Percentiles rank a stretch among this genome's conserved stretches.
phyloP scores from a whole-genome alignment of 129 eudicot genomes.

The Lactuca saligna region DNA sequence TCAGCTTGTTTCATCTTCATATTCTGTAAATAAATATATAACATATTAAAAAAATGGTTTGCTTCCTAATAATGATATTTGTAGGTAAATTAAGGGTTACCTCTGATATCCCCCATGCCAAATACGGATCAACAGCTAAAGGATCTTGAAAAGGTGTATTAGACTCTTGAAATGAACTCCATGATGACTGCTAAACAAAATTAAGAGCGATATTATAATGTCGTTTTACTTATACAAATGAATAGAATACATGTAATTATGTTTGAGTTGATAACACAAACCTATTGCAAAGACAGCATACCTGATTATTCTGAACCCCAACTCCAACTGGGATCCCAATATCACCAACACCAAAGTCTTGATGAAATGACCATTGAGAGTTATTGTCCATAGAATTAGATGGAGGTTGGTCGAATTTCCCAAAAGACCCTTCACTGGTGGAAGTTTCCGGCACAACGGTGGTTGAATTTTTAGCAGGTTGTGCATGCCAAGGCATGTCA shows the following conservation, averaged over 20 bases:
- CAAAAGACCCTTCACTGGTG: slow-evolving; percentile 27
- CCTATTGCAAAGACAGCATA: slow-evolving; percentile 16
- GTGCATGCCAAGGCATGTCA: slow-evolving; percentile 59
- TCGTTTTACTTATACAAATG: neutral
- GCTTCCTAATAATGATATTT: neutral
- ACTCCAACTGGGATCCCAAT: slow-evolving; percentile 31
- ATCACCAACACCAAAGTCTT: slow-evolving; percentile 40
- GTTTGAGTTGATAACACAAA: neutral
- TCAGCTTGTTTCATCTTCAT: slow-evolving; percentile 31
- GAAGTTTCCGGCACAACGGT: slow-evolving; percentile 33
- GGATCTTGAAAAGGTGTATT: slow-evolving; percentile 29
- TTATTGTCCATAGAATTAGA: slow-evolving; percentile 15
- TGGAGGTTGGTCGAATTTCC: slow-evolving; percentile 21
- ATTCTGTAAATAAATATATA: slow-evolving; percentile 37
- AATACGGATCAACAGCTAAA: slow-evolving; percentile 33
- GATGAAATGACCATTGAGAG: slow-evolving; percentile 49
- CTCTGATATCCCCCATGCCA: slow-evolving; percentile 35
- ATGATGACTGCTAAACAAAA: slow-evolving; percentile 49
- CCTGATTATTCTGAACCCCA: slow-evolving; percentile 49
- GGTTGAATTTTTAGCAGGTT: slow-evolving; percentile 23
- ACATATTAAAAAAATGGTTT: neutral
- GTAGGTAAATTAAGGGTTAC: slow-evolving; percentile 15
- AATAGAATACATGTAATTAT: neutral
- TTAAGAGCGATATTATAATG: slow-evolving; percentile 4
- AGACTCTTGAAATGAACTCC: slow-evolving; percentile 67